Base-by-base conservation (phyloP, 2,329 filamentous ascomycete species). In the Monosporascus sp. region DNA sequence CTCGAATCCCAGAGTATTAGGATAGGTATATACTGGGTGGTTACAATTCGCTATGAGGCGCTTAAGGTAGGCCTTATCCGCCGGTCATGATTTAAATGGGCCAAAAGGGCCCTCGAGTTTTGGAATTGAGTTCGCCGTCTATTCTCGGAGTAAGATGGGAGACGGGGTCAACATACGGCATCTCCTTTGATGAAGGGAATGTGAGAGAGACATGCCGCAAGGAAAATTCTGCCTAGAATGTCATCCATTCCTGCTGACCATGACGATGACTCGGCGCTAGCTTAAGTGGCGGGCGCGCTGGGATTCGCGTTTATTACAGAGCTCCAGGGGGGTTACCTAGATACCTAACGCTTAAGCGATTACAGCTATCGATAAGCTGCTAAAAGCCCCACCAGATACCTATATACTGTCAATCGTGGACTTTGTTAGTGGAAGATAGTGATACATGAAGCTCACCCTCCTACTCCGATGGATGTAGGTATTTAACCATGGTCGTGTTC, bases 261-360 rank as follows among this genome's bases (percentile, higher is more conserved):
- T 53, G 53, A 58, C 50, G 58, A 61, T 61, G 57, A 61, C 57
- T 61, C 57, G 53, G 55, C 50, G 52, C 52, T 46, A 44, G 16
- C 20, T 44, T 16, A 9, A 5, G 38, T 41, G 17, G 5, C 17
- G 41, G 41, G 22, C 14, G 41, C 20, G n/a, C 41, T 44, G 22
- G 17, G 20, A 44, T 14, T 43, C 40, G 19, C 40, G 40, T 43
- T 35, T 35, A 35, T 35, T 35, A 35, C 11, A 35, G 31, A 35
- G 31, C 31, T 35, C 11, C 31, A 35, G 31, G 31, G 31, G 31
- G 31, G 27, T 27, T 5, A 31, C 27, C 27, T 31, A 11, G 9
- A 11, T 31, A 11, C 27, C 31, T 35, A 35, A 5, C 5, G 9
- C 31, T 35, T 35, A 35, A 35, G 31, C 2, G 31, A 14, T 35